Percentiles rank a stretch among this genome's conserved stretches.
phyloP scores from a whole-genome alignment of 177 flowering plant species.

The Tripterygium wilfordii region DNA sequence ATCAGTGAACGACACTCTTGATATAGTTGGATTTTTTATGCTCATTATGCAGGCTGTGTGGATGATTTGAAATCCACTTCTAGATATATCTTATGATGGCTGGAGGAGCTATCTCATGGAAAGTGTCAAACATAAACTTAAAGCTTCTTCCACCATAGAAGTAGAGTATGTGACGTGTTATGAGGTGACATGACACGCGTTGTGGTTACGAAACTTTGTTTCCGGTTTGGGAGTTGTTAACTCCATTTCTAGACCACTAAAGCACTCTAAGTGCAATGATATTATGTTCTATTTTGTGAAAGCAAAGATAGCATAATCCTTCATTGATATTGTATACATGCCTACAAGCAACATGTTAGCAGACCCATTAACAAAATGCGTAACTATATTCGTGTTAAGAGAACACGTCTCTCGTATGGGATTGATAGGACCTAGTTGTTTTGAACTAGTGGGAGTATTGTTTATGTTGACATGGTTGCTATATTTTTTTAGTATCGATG shows the following conservation, averaged over 20 bases:
- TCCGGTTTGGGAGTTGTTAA: background rate
- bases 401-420: slow-evolving; percentile 7
- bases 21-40: background rate
- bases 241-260: background rate
- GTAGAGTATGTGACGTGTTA: background rate
- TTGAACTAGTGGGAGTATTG: no score
- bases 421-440: no score
- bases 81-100: slow-evolving; percentile 4
- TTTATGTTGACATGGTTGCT: no score
- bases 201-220: background rate
- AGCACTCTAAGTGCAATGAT: slow-evolving; percentile 5
- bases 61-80: no score
- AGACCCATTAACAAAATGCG: slow-evolving; percentile 11
- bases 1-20: background rate
- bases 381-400: slow-evolving; percentile 1
- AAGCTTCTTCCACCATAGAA: no score
- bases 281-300: slow-evolving; percentile 7
- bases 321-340: slow-evolving; percentile 1
- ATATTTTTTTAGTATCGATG: no score
- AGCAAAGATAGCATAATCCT: background rate
- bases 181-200: background rate
- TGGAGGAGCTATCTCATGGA: slow-evolving; percentile 2
- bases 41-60: background rate
- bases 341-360: no score
- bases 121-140: background rate